These are phyloP conservation scores for Nakataea oryzae DNA, from an alignment of 2,329 filamentous ascomycete genomes.

Conservation along the genomic window DNA sequence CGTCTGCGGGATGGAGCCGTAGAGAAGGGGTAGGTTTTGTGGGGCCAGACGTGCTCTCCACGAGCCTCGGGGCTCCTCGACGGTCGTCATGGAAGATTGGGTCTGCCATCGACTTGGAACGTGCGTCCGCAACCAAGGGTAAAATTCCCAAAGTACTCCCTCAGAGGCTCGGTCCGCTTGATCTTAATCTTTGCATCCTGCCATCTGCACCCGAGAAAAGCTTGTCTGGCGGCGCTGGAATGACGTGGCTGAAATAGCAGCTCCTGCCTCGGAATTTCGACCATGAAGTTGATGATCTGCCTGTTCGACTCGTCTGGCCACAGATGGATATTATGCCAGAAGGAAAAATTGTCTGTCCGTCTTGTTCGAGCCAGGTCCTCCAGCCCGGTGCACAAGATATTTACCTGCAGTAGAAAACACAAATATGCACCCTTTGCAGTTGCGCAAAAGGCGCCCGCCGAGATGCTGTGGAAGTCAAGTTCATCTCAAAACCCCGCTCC, in stretches of 20 bases:
- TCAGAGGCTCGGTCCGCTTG: background rate
- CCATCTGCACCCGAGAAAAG: background rate
- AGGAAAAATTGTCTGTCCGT: constrained; percentile 27
- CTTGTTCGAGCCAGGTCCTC: constrained; percentile 27
- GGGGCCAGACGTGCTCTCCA: constrained; percentile 31
- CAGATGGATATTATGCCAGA: constrained; percentile 30
- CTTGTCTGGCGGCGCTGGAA: background rate
- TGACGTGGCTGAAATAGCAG: constrained; percentile 11
- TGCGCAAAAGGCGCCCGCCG: too few relatives aligned
- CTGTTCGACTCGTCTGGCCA: constrained; percentile 23
- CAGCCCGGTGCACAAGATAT: too few relatives aligned
- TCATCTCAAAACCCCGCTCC: too few relatives aligned
- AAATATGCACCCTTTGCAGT: too few relatives aligned
- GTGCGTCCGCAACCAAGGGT: background rate
- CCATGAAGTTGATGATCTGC: constrained; percentile 24
- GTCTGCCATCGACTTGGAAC: constrained; percentile 14
- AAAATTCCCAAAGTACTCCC: background rate
- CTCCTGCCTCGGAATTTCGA: constrained; percentile 31
- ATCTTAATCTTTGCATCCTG: background rate
- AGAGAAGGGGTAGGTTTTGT: constrained; percentile 31
- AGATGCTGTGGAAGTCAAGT: too few relatives aligned
- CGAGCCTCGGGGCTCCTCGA: constrained; percentile 23
- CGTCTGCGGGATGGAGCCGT: constrained; percentile 31
- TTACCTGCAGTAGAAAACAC: too few relatives aligned
- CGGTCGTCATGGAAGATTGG: constrained; percentile 31